Conservation (phyloP, 768 basidiomycete species). For the Podaxis sp. region DNA sequence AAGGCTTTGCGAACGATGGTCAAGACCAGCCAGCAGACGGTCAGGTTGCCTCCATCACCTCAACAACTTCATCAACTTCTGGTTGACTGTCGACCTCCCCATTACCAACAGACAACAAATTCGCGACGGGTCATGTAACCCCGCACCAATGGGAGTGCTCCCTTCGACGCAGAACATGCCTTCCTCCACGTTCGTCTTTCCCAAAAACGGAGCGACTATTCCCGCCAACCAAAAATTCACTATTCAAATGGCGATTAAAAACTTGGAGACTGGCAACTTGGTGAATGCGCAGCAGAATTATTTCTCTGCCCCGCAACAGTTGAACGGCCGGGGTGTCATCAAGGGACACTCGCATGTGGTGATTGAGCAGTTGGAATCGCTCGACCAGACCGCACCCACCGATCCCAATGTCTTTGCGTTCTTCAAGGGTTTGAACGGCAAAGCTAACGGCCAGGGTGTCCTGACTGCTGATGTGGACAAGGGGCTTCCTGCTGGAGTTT, state of each 20-base stretch:
- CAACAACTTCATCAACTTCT: slow-evolving; percentile 69
- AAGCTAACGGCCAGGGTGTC: slow-evolving; percentile 40
- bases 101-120: slow-evolving; percentile 55
- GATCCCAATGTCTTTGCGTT: slow-evolving; percentile 33
- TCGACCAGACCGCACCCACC: slow-evolving; percentile 39
- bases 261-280: slow-evolving; percentile 49
- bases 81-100: slow-evolving; percentile 41
- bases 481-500: slow-evolving; percentile 57
- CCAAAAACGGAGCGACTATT: slow-evolving; percentile 41
- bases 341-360: slow-evolving; percentile 59
- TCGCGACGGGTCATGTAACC: slow-evolving; percentile 53
- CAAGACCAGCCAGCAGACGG: slow-evolving; percentile 35
- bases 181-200: slow-evolving; percentile 43
- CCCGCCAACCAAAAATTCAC: slow-evolving; percentile 45
- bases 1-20: slow-evolving; percentile 31
- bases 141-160: slow-evolving; percentile 55
- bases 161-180: slow-evolving; percentile 44
- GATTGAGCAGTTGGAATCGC: slow-evolving; percentile 43
- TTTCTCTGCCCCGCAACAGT: slow-evolving; percentile 53
- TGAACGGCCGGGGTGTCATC: slow-evolving; percentile 47
- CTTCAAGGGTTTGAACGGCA: too few species aligned
- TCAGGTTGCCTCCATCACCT: slow-evolving; percentile 50
- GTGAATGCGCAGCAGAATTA: slow-evolving; percentile 49
- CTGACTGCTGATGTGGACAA: slow-evolving; percentile 44
- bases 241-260: slow-evolving; percentile 42